These are phyloP conservation scores for Mallotus japonicus DNA, from an alignment of 441 rosid genomes.

Conservation along the genomic window DNA sequence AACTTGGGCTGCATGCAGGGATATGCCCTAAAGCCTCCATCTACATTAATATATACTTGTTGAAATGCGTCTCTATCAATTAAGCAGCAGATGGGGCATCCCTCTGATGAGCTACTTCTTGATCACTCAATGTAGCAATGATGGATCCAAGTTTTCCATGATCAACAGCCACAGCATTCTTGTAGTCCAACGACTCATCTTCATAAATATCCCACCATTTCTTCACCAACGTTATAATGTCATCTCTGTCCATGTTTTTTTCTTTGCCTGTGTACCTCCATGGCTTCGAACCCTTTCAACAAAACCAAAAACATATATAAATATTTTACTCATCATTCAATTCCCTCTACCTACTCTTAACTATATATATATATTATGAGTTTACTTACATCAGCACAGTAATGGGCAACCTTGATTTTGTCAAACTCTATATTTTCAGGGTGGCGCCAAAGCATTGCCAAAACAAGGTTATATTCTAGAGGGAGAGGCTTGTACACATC, in stretches of 20 bases:
- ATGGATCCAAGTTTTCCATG: conserved; percentile 2
- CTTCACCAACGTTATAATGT: conserved; percentile 58
- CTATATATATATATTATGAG: too few relatives aligned
- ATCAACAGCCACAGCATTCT: conserved; percentile 17
- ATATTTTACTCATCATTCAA: too few relatives aligned
- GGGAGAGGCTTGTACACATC: conserved; percentile 68
- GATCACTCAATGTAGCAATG: not conserved
- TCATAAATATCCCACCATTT: conserved; percentile 80
- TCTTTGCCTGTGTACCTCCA: conserved; percentile 70
- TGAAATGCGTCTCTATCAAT: too few relatives aligned
- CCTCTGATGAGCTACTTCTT: conserved; percentile 2
- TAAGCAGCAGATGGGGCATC: conserved; percentile 10
- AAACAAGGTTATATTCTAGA: conserved; percentile 47
- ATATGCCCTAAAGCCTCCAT: not conserved
- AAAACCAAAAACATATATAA: not conserved
- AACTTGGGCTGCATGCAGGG: not conserved
- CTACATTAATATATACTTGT: too few relatives aligned
- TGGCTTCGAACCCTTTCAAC: conserved; percentile 63
- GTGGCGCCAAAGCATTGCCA: conserved; percentile 88
- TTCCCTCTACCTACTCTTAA: too few relatives aligned
- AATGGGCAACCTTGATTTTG: conserved; percentile 58
- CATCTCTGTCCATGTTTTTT: conserved; percentile 66
- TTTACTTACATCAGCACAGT: conserved; percentile 58
- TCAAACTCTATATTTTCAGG: conserved; percentile 53
- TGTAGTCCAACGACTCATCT: conserved; percentile 55